A percentile compares a stretch with the other conserved stretches of the same genome.
phyloP scores from a whole-genome alignment of 2,329 filamentous ascomycete genomes.

The Trematosphaeria pertusa region DNA sequence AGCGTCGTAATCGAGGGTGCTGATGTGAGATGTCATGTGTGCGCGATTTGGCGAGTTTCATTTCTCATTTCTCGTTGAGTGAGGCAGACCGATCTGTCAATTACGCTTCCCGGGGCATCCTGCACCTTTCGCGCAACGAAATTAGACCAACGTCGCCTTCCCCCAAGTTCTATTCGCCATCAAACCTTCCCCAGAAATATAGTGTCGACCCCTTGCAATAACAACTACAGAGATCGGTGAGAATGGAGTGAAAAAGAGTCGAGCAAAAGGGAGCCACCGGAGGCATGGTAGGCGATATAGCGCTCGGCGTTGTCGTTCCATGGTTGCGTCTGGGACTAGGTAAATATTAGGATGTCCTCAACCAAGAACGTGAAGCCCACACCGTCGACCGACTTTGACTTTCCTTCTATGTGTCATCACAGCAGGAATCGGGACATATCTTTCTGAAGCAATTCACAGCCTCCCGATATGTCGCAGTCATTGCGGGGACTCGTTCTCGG shows the following conservation, averaged over 20 bases:
- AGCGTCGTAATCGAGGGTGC: constrained; percentile 6
- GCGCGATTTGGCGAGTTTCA: constrained; percentile 1
- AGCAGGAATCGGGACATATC: background rate
- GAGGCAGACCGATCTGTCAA: constrained; percentile 3
- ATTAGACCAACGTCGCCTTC: constrained; percentile 5
- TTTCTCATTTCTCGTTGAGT: constrained; percentile 14
- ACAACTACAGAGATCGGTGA: background rate
- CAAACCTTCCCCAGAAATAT: constrained; percentile 9
- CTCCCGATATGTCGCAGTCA: too few species aligned
- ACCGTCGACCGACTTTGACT: background rate
- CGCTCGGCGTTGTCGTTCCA: constrained; percentile 7
- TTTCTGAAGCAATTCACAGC: too few species aligned
- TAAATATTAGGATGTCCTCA: background rate
- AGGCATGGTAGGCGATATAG: too few species aligned
- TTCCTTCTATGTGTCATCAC: background rate
- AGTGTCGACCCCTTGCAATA: constrained; percentile 20
- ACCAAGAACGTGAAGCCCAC: background rate
- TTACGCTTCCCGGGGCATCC: constrained; percentile 11
- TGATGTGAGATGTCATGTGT: constrained; percentile 20
- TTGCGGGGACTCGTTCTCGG: constrained; percentile 11
- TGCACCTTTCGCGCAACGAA: constrained; percentile 4
- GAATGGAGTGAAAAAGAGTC: background rate
- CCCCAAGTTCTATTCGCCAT: constrained; percentile 15
- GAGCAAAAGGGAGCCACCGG: background rate
- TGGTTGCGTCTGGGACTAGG: constrained; percentile 10